phyloP scores from a whole-genome alignment of 2,329 filamentous ascomycete species.

The Fusarium dlaminii region DNA sequence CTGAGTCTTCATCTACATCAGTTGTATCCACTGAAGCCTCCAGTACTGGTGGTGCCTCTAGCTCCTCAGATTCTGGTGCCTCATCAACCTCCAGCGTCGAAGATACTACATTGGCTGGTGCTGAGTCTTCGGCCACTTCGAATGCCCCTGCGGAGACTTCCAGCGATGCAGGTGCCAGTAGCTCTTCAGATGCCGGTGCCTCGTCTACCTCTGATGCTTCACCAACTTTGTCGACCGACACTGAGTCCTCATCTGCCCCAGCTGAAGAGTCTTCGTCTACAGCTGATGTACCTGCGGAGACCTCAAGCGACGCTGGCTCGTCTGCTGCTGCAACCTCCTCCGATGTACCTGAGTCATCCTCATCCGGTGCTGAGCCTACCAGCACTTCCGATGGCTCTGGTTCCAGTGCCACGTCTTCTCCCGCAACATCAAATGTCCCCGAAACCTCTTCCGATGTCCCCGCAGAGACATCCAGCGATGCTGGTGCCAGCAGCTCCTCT shows the following conservation, averaged over 20 bases:
- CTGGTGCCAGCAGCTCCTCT: background rate
- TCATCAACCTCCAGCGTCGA: background rate
- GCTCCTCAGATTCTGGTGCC: background rate
- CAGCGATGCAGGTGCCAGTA: background rate
- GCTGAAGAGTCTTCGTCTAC: background rate
- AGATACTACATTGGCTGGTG: background rate
- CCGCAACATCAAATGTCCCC: background rate
- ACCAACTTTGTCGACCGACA: background rate
- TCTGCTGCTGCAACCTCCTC: background rate
- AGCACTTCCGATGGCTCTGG: background rate
- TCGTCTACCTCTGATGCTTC: background rate
- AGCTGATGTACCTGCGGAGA: background rate
- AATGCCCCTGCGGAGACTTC: background rate
- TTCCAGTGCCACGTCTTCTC: background rate
- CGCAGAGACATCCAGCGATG: background rate
- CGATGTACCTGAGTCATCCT: background rate
- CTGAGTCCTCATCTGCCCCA: background rate
- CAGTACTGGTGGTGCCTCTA: background rate
- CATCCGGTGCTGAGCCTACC: background rate
- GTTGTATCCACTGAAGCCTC: too few relatives aligned
- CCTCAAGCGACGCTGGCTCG: background rate
- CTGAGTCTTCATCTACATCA: background rate
- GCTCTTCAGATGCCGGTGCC: background rate
- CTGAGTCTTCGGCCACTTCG: background rate
- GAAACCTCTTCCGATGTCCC: background rate